phyloP scores from a whole-genome alignment of 257 asterid species.

The Forsythia viridissima region DNA sequence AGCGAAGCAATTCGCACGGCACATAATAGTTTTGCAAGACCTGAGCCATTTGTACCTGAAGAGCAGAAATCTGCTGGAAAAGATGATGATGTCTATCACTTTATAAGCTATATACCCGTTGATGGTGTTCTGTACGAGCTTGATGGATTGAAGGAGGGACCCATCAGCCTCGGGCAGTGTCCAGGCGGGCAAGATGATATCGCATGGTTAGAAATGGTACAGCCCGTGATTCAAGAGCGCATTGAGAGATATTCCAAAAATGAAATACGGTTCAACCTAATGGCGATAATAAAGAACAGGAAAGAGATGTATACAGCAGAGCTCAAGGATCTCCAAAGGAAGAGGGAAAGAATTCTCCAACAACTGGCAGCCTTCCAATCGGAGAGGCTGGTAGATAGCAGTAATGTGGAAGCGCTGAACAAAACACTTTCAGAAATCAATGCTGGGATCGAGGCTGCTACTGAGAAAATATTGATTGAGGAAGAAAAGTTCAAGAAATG shows the following conservation, averaged over 20 bases:
- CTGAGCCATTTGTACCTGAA: conserved; percentile 91
- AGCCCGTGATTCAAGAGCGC: conserved; percentile 90
- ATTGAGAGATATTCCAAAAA: conserved; percentile 82
- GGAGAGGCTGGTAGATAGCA: conserved; percentile 71
- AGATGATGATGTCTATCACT: conserved; percentile 95
- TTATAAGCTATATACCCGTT: conserved; percentile 90
- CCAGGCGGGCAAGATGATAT: conserved; percentile 64
- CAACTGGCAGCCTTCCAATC: conserved; percentile 74
- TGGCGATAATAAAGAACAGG: conserved; percentile 89
- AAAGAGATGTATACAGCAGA: conserved; percentile 80
- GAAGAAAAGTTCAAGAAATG: conserved; percentile 99
- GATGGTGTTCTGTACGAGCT: conserved; percentile 95
- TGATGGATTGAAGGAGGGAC: conserved; percentile 97
- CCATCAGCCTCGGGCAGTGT: conserved; percentile 87
- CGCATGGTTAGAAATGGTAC: conserved; percentile 84
- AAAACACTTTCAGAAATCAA: conserved; percentile 65
- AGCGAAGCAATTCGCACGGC: conserved; percentile 94
- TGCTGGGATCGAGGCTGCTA: conserved; percentile 77
- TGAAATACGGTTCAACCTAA: conserved; percentile 87
- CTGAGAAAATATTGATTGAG: conserved; percentile 91
- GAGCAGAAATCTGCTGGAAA: conserved; percentile 83
- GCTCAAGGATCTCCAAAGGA: conserved; percentile 91
- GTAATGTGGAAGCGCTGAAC: conserved; percentile 64
- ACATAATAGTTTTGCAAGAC: conserved; percentile 96
- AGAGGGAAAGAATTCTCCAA: conserved; percentile 74